A percentile compares a stretch with the other conserved stretches of the same genome.
Conservation (phyloP, 1,284 basidiomycete species). For the Sanghuangporus sanghuang region DNA sequence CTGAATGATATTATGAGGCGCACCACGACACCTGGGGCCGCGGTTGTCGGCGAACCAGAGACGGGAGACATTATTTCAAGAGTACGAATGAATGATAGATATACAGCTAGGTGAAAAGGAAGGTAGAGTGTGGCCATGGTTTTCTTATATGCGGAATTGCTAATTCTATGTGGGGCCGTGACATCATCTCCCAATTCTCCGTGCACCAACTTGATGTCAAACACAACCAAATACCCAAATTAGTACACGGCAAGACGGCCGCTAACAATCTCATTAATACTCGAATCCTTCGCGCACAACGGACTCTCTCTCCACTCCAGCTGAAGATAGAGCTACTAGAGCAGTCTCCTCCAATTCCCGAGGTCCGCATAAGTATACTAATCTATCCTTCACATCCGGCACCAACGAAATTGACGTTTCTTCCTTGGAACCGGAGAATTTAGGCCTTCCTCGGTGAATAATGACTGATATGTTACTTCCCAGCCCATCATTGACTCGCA, state of each 20-base stretch:
- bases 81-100: neutral
- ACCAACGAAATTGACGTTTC: slow-evolving; percentile 19
- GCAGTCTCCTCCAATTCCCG: slow-evolving; percentile 31
- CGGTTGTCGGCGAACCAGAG: slow-evolving; percentile 3
- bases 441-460: slow-evolving; percentile 20
- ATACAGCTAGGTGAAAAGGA: neutral
- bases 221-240: neutral
- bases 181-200: neutral
- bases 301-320: slow-evolving; percentile 26
- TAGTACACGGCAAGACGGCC: neutral
- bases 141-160: neutral
- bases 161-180: neutral
- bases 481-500: neutral
- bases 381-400: slow-evolving; percentile 11
- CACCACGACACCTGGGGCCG: neutral
- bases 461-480: slow-evolving; percentile 14
- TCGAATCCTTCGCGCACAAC: slow-evolving; percentile 35
- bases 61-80: neutral
- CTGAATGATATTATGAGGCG: neutral
- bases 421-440: neutral
- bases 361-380: slow-evolving; percentile 37
- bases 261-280: slow-evolving; percentile 28
- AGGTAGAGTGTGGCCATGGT: neutral
- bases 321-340: slow-evolving; percentile 24
- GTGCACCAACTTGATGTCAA: neutral